Percentiles rank a stretch among this genome's conserved stretches.
Evolutionary conservation across 1,139 yeast species (phyloP).

Genomic region (Kodamaea alishanica): DNA sequence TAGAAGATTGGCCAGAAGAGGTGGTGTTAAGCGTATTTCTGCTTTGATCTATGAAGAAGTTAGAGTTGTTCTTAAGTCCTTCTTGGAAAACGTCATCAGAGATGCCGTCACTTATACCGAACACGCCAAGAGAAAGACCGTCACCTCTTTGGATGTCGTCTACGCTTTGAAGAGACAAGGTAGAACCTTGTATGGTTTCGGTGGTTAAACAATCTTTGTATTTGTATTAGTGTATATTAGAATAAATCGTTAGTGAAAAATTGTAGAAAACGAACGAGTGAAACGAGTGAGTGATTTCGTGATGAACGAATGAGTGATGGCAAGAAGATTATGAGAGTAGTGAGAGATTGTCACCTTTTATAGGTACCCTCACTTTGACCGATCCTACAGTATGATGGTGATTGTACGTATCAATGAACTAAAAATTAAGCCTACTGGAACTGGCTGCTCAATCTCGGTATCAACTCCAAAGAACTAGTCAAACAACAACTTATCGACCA

Average conservation of each 20-base stretch:
- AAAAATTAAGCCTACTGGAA: too few species aligned
- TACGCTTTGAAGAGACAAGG: slow-evolving; percentile 99
- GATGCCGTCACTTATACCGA: slow-evolving; percentile 99
- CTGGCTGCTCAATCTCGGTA: too few species aligned
- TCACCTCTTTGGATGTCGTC: slow-evolving; percentile 96
- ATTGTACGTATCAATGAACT: too few species aligned
- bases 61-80: slow-evolving; percentile 92
- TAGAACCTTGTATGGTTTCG: slow-evolving; percentile 99
- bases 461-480: too few species aligned
- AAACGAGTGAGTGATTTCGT: too few species aligned
- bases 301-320: too few species aligned
- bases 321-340: too few species aligned
- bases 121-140: slow-evolving; percentile 99
- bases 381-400: too few species aligned
- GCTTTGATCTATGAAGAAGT: slow-evolving; percentile 99
- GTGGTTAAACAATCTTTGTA: slow-evolving; percentile 62
- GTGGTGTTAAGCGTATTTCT: slow-evolving; percentile 99
- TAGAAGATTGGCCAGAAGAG: slow-evolving; percentile 99
- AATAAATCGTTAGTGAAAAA: slow-evolving; percentile 12
- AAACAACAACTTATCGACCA: slow-evolving; percentile 9
- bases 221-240: slow-evolving; percentile 30
- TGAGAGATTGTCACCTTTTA: too few species aligned
- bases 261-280: neutral
- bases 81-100: slow-evolving; percentile 96
- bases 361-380: too few species aligned